These are phyloP conservation scores for Pythium aquatile DNA, from an alignment of 352 stramenopile species.

Conservation along the genomic window DNA sequence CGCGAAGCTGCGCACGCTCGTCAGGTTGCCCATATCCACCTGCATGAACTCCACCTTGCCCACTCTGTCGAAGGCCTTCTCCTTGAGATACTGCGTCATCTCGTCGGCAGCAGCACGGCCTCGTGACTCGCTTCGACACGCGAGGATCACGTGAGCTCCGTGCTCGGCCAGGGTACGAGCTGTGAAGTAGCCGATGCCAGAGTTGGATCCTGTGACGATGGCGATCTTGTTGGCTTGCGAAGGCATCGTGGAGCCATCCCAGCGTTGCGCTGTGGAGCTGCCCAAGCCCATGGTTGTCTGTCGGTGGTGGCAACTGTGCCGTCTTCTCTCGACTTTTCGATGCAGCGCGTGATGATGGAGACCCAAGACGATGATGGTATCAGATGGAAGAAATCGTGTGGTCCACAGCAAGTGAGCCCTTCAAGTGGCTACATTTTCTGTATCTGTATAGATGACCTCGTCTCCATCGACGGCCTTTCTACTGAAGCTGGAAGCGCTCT, in stretches of 20 bases:
- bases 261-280: background rate
- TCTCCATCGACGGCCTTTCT: background rate
- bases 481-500: background rate
- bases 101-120: constrained; percentile 6
- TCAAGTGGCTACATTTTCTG: too few relatives aligned
- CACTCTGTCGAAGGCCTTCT: background rate
- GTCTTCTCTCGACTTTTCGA: background rate
- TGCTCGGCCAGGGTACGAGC: background rate
- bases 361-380: background rate
- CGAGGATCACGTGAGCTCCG: background rate
- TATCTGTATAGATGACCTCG: too few relatives aligned
- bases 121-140: background rate
- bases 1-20: constrained; percentile 45
- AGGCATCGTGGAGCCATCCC: background rate
- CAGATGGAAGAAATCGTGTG: too few relatives aligned
- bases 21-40: constrained; percentile 41
- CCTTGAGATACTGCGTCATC: constrained; percentile 8
- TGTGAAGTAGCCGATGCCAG: background rate
- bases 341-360: background rate
- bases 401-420: background rate
- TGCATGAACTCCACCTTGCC: constrained; percentile 37
- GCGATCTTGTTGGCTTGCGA: background rate
- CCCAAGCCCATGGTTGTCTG: background rate
- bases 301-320: background rate
- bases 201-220: background rate